Percentiles rank a stretch among this genome's conserved stretches.
Evolutionary conservation across 805 yeast genomes (phyloP).

Genomic region (Saturnispora gosingensis): DNA sequence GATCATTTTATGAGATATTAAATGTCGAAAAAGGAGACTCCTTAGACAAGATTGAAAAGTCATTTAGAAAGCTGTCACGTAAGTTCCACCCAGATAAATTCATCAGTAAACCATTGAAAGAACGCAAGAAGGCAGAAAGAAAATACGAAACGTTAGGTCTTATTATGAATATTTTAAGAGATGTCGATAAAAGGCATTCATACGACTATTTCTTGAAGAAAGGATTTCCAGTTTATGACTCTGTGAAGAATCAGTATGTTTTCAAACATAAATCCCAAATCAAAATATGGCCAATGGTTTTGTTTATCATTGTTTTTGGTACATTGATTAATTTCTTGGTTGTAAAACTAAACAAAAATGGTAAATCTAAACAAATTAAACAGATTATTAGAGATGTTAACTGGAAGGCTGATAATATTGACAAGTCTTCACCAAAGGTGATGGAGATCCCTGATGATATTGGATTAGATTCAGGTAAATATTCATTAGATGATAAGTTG

Average conservation of each 20-base stretch:
- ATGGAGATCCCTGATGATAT: constrained; percentile 13
- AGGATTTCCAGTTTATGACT: constrained; percentile 80
- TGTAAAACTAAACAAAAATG: constrained; percentile 9
- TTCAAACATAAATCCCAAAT: constrained; percentile 13
- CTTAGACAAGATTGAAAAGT: constrained; percentile 47
- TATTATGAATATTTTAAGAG: constrained; percentile 65
- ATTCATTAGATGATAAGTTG: constrained; percentile 11
- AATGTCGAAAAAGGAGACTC: constrained; percentile 30
- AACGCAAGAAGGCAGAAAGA: constrained; percentile 47
- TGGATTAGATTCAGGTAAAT: constrained; percentile 4
- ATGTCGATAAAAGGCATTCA: constrained; percentile 46
- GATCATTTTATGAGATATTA: constrained; percentile 12
- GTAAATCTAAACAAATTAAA: constrained; percentile 12
- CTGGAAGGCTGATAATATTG: constrained; percentile 14
- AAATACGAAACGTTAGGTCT: constrained; percentile 71
- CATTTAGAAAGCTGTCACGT: constrained; percentile 63
- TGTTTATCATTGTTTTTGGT: constrained; percentile 4
- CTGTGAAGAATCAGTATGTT: constrained; percentile 5
- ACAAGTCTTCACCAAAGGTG: constrained; percentile 7
- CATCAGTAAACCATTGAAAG: constrained; percentile 29
- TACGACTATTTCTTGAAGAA: constrained; percentile 76
- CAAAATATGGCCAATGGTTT: constrained; percentile 1
- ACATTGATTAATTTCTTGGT: constrained; percentile 11
- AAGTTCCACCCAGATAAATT: constrained; percentile 82
- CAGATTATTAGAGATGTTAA: constrained; percentile 13